Evolutionary conservation across 805 yeast species (phyloP), one percentile per base, ranked within the genome.

Genomic region (Wickerhamomyces bovis): DNA sequence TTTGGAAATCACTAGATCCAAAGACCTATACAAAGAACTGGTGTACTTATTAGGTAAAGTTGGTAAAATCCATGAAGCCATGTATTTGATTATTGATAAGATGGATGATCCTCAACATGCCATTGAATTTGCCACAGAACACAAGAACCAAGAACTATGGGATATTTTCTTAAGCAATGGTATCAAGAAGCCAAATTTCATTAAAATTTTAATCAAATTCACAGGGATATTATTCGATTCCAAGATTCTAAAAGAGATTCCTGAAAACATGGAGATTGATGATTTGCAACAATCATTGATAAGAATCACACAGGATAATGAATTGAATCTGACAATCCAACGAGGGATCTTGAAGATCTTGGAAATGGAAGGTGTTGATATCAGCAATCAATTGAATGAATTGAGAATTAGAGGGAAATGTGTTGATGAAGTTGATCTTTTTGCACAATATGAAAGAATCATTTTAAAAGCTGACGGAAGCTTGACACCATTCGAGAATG

Each of bases 61-160:
- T 22, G 98, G 99, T 1, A 85, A 86, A 53, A 80, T 82, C 47
- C 75, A 75, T 50, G 76, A 79, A 50, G 98, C 98, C 0, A 66
- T 92, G 55, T 75, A 72, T 47, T 69, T 94, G 39, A 89, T 94
- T 15, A 80, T 89, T 36, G 84, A 86, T 52, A 76, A 86, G 54
- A 66, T 90, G 44, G 74, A 83, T 45, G 94, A 92, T 60, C 92
- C 96, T 0, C 75, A 76, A 38, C 72, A 77, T 52, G 98, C 98
- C 0, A 85, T 94, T 21, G 75, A 73, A 16, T 94, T 89, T 71
- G 94, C 90, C 1, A 73, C 73, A 11, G 78, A 75, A 41, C 73
- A 78, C 49, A 79, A 81, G 43, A 95, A 89, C 55, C 64, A 70
- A 20, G 95, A 87, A n/a, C 67, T 89, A 11, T 89, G 97, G 95